Conservation (phyloP, 169 alveolate species). For the Cytauxzoon felis region DNA sequence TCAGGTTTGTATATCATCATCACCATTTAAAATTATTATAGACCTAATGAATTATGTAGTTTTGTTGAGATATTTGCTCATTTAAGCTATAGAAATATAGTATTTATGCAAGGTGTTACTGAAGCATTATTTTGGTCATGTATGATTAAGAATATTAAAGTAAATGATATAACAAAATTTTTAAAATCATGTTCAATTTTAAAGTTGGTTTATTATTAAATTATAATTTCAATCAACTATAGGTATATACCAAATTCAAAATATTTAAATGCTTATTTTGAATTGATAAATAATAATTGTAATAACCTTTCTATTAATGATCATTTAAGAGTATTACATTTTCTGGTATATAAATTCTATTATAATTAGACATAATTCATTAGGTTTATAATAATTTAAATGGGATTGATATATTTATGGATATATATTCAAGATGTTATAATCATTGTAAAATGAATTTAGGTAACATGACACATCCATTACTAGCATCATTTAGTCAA, state of each 20-base stretch:
- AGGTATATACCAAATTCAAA: slow-evolving; percentile 49
- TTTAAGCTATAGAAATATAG: slow-evolving; percentile 43
- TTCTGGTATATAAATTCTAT: slow-evolving; percentile 9
- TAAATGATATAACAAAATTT: slow-evolving; percentile 19
- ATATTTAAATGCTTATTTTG: slow-evolving; percentile 19
- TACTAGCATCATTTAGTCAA: slow-evolving; percentile 45
- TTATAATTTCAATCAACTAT: not conserved
- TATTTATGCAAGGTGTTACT: slow-evolving; percentile 50
- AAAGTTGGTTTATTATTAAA: not conserved
- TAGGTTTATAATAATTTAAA: slow-evolving; percentile 21
- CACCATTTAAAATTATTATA: not conserved
- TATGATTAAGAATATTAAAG: slow-evolving; percentile 24
- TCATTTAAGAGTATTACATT: slow-evolving; percentile 35
- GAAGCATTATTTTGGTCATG: slow-evolving; percentile 56
- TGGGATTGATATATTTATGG: slow-evolving; percentile 22
- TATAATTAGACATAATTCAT: not conserved
- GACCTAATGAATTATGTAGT: slow-evolving; percentile 41
- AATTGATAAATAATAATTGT: slow-evolving; percentile 23
- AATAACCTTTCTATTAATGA: slow-evolving; percentile 42
- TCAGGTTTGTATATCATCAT: slow-evolving; percentile 2
- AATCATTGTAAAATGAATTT: slow-evolving; percentile 30
- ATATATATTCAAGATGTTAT: slow-evolving; percentile 7
- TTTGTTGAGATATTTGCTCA: slow-evolving; percentile 33
- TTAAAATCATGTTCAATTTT: slow-evolving; percentile 30
- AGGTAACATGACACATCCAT: slow-evolving; percentile 55